Evolutionary conservation across 164 flowering plant species (phyloP), one percentile per base, ranked within the genome.

Genomic region (Echeveria elegans): DNA sequence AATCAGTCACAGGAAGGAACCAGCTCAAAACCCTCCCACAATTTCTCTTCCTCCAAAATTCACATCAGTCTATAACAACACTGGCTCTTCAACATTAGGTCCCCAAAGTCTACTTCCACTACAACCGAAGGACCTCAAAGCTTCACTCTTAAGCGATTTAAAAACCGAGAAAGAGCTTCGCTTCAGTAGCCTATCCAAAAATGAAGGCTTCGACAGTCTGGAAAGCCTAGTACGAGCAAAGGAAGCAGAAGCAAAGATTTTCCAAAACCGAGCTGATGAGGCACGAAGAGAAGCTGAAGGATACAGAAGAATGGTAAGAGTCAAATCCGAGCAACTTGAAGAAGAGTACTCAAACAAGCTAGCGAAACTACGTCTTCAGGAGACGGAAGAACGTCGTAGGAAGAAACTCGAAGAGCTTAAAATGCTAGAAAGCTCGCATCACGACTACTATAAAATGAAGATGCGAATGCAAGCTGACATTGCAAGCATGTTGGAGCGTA

Each of bases 201-300:
- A 81, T 38, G 88, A 81, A 62, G 85, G 79, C 19, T 83, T 84
- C 48, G 95, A 89, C 65, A 91, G 88, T 79, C 71, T 91, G 66
- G 97, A 91, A 66, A 86, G 92, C 75, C 73, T 89, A 36, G 86
- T 91, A 29, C 78, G 88, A 61, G 80, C 89, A 2, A 94, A 94
- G 75, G 95, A 91, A 72, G 88, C 87, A 2, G 99, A 91, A 70
- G 90, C 96, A 7, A 80, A 83, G 72, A 88, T 94, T 96, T 94
- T 91, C 76, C 93, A 91, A 72, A 81, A 36, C 72, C 79, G 81
- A n/a, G 96, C 97, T 21, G 99, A 91, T 71, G 96, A 91, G 28
- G 97, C 99, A 12, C 74, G 41, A 31, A 81, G 85, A 67, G 97
- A 91, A 63, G 91, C 95, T 4, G 99, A 94, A 64, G 71, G 75